A percentile compares a stretch with the other conserved stretches of the same genome.
These are phyloP conservation scores for Oemleria cerasiformis DNA, from an alignment of 306 rosid genomes.

Conservation along the genomic window DNA sequence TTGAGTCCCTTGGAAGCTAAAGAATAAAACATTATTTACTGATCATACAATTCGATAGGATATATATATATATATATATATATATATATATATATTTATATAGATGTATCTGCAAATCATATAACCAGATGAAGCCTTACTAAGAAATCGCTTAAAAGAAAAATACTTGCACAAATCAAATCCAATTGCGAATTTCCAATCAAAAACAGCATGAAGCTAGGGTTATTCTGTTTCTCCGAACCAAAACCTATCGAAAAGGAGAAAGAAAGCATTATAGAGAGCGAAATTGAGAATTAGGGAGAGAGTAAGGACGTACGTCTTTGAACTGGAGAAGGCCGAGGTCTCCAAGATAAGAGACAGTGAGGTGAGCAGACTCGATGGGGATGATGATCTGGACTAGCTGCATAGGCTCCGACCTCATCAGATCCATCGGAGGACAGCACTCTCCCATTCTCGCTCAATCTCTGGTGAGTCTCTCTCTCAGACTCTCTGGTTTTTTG, in stretches of 20 bases:
- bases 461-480: slow-evolving; percentile 23
- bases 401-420: slow-evolving; percentile 99
- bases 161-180: neutral
- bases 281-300: neutral
- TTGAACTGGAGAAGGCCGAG: slow-evolving; percentile 90
- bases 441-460: slow-evolving; percentile 68
- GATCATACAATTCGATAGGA: neutral
- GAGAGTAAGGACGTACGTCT: slow-evolving; percentile 45
- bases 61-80: neutral
- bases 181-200: slow-evolving; percentile 1
- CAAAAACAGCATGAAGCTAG: slow-evolving; percentile 5
- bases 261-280: neutral
- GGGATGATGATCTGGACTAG: slow-evolving; percentile 96
- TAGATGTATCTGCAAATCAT: too few relatives aligned
- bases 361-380: slow-evolving; percentile 82
- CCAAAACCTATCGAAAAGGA: neutral
- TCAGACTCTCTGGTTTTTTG: neutral
- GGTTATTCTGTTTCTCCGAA: slow-evolving; percentile 24
- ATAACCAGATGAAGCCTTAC: neutral
- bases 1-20: neutral
- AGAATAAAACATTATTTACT: neutral
- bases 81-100: too few relatives aligned
- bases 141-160: neutral
- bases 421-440: slow-evolving; percentile 94
- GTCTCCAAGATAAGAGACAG: slow-evolving; percentile 94